Base-by-base conservation (phyloP, 352 stramenopile genomes). In the Peronosclerospora sorghi region DNA sequence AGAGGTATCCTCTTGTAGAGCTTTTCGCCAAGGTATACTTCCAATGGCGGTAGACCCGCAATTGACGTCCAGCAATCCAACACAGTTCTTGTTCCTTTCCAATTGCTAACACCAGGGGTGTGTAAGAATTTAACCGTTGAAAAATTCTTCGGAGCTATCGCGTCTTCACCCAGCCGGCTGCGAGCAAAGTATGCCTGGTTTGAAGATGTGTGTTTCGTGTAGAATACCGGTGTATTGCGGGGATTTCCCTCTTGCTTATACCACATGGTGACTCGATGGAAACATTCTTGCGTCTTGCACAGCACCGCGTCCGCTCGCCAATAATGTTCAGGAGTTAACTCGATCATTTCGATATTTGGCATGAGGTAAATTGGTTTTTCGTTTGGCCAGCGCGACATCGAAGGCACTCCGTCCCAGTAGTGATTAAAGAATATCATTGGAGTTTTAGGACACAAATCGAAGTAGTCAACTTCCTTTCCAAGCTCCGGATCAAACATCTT, bases 341-440 rank as follows among this genome's bases (percentile, higher is more conserved):
- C 60, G 41, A 60, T 58, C 68, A 84, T 85, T 42, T 81, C 59
- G 15, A 73, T 70, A 35, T 73, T 73, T 4, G 63, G 63, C 56
- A 71, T 74, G 1, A 71, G 17, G 30, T 70, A 82, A 18, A 82
- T 27, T 0, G 64, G 54, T 24, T 78, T 82, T 5, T 54, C 21
- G 24, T 57, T 45, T 1, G 59, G 60, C 50, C 61, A 72, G 1
- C 35, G 32, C 6, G 50, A 23, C 20, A 32, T 32, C 1, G 35
- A 26, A 8, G 39, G 47, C 0, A 65, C 26, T 6, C 18, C 51
- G 13, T 71, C 41, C 69, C 66, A 82, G 40, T 82, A 75, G 32
- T 78, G 69, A 38, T 82, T 82, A 18, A 82, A 61, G 40, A 82
- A 73, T 5, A 81, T 43, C 51, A 82, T 44, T 8, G 63, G 57